Conservation (phyloP, 208 protist genomes). For the Trypanosomatidae sp. region DNA sequence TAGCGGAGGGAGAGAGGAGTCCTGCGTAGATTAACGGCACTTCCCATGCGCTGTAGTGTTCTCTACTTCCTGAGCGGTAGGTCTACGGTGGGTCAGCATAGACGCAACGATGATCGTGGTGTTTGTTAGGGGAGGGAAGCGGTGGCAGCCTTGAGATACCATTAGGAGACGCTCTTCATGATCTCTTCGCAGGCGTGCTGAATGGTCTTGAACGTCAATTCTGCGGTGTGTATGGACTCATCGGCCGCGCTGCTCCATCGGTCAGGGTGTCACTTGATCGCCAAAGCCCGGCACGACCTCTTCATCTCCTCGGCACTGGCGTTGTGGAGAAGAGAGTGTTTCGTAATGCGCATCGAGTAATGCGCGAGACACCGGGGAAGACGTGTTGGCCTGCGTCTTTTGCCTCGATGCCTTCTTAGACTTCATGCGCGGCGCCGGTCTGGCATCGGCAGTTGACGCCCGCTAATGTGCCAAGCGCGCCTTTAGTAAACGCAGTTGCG, state of each 20-base stretch:
- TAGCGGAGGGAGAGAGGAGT: not conserved
- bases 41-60: not conserved
- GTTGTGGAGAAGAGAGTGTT: slow-evolving; percentile 10
- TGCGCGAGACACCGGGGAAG: too few species aligned
- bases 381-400: not conserved
- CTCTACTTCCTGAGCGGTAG: not conserved
- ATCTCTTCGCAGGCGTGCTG: slow-evolving; percentile 71
- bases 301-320: slow-evolving; percentile 16
- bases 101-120: not conserved
- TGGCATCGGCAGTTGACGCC: not conserved
- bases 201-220: slow-evolving; percentile 63
- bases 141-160: not conserved
- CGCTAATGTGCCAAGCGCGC: slow-evolving; percentile 21
- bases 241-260: slow-evolving; percentile 49
- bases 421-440: not conserved
- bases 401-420: not conserved
- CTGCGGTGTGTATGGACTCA: slow-evolving; percentile 36
- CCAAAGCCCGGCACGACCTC: slow-evolving; percentile 53
- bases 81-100: not conserved
- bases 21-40: not conserved
- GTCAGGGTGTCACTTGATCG: slow-evolving; percentile 80
- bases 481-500: slow-evolving; percentile 20
- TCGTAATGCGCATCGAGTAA: slow-evolving; percentile 17
- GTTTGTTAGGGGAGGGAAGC: not conserved
- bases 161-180: slow-evolving; percentile 32